These are phyloP conservation scores for Kodamaea fungicola DNA, from an alignment of 1,139 yeast species.

Conservation along the genomic window DNA sequence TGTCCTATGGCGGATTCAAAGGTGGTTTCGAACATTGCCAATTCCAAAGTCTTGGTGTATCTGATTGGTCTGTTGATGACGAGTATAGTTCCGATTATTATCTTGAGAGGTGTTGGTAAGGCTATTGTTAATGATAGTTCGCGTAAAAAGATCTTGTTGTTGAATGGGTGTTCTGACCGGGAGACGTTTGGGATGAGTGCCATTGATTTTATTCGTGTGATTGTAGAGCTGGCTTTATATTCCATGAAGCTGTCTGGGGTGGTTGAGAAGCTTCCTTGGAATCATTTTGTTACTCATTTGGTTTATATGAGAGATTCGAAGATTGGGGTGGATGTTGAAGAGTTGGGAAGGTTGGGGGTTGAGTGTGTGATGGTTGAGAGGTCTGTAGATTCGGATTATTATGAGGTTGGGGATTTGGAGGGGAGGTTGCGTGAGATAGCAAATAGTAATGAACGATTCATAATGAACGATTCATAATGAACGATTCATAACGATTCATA, in stretches of 20 bases:
- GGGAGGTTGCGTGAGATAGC: slow-evolving; percentile 18
- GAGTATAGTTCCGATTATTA: slow-evolving; percentile 73
- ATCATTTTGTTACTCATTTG: slow-evolving; percentile 53
- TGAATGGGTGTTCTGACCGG: slow-evolving; percentile 73
- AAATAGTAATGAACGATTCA: too few species aligned
- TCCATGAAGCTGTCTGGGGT: slow-evolving; percentile 21
- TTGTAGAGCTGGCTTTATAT: slow-evolving; percentile 49
- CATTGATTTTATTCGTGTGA: slow-evolving; percentile 50
- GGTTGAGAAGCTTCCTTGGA: slow-evolving; percentile 25
- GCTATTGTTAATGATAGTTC: slow-evolving; percentile 36
- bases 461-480: too few species aligned
- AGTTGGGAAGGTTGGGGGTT: slow-evolving; percentile 41
- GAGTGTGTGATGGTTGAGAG: slow-evolving; percentile 44
- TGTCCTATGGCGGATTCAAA: slow-evolving; percentile 72
- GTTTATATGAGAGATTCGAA: slow-evolving; percentile 45
- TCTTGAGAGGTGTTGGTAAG: slow-evolving; percentile 69
- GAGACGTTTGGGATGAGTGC: slow-evolving; percentile 73
- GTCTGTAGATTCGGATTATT: slow-evolving; percentile 22
- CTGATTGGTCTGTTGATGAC: slow-evolving; percentile 91
- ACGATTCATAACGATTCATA: too few species aligned
- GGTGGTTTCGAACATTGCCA: slow-evolving; percentile 50
- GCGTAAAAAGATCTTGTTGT: slow-evolving; percentile 50
- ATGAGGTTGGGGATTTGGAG: slow-evolving; percentile 39
- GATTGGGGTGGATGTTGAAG: slow-evolving; percentile 45
- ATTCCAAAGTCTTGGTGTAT: slow-evolving; percentile 59